Percentiles rank a stretch among this genome's conserved stretches.
These are phyloP conservation scores for Microdochium paspali DNA, from an alignment of 2,329 filamentous ascomycete genomes.

Conservation along the genomic window DNA sequence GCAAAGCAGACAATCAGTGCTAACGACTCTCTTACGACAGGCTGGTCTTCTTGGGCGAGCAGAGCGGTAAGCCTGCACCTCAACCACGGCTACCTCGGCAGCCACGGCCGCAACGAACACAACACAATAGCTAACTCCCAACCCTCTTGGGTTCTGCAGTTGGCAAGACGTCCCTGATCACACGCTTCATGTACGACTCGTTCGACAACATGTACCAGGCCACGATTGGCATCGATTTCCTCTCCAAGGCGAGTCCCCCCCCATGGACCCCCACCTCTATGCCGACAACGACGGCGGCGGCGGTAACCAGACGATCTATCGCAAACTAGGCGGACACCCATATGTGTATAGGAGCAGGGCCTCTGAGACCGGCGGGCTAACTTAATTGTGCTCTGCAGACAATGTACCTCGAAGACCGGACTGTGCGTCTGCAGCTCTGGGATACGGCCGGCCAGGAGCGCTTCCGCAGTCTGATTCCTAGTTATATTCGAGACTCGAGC, in stretches of 20 bases:
- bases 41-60: conserved; percentile 94
- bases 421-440: conserved; percentile 94
- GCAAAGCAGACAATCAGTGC: too few relatives aligned
- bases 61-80: conserved; percentile 67
- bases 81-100: too few relatives aligned
- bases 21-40: conserved; percentile 32
- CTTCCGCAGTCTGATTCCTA: conserved; percentile 93
- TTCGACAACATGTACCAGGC: conserved; percentile 99
- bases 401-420: conserved; percentile 99
- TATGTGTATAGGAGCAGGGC: too few relatives aligned
- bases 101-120: too few relatives aligned
- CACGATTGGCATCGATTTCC: conserved; percentile 97
- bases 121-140: not conserved
- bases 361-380: too few relatives aligned
- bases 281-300: too few relatives aligned
- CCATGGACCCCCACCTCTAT: too few relatives aligned
- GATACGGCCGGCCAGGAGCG: conserved; percentile 96
- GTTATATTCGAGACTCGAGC: conserved; percentile 95
- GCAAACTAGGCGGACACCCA: not conserved
- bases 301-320: not conserved
- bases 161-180: conserved; percentile 97
- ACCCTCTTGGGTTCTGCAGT: conserved; percentile 42
- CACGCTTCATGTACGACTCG: conserved; percentile 99
- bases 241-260: conserved; percentile 64
- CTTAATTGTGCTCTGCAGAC: conserved; percentile 46